Conservation (phyloP, 2,329 filamentous ascomycete species). For the Epichloe brachyelytri region DNA sequence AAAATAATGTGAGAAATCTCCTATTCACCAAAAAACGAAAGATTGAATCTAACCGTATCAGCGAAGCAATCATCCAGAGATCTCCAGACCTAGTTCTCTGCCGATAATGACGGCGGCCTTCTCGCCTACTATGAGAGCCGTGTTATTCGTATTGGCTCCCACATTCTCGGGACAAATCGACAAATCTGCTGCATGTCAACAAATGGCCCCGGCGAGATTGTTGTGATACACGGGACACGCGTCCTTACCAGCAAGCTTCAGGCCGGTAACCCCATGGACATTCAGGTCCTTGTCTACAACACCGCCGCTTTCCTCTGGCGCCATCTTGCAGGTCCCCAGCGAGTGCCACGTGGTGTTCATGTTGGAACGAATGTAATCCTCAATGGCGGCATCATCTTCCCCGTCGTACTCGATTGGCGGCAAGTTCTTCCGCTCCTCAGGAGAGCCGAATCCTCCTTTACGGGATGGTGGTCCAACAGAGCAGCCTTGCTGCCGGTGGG, state of each 20-base stretch:
- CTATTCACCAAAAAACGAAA: no score
- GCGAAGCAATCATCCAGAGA: neutral
- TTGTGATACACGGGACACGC: slow-evolving; percentile 1
- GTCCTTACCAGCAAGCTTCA: slow-evolving; percentile 33
- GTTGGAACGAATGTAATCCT: slow-evolving; percentile 26
- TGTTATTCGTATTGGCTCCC: slow-evolving; percentile 30
- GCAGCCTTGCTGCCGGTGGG: slow-evolving; percentile 25
- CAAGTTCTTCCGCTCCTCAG: slow-evolving; percentile 15
- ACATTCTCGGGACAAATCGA: slow-evolving; percentile 27
- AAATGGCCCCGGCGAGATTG: no score
- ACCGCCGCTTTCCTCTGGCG: slow-evolving; percentile 29
- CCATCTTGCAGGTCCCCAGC: slow-evolving; percentile 37
- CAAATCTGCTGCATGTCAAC: slow-evolving; percentile 14
- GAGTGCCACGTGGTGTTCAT: slow-evolving; percentile 33
- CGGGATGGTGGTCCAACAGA: slow-evolving; percentile 13
- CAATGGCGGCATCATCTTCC: slow-evolving; percentile 35
- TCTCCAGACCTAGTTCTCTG: slow-evolving; percentile 9
- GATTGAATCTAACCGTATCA: no score
- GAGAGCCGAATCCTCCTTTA: slow-evolving; percentile 9
- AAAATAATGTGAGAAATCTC: no score
- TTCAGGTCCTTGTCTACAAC: slow-evolving; percentile 29
- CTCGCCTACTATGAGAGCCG: slow-evolving; percentile 32
- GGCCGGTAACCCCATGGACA: slow-evolving; percentile 30
- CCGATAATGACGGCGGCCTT: slow-evolving; percentile 23
- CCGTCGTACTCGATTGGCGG: slow-evolving; percentile 29